Percentiles rank a stretch among this genome's conserved stretches.
These are phyloP conservation scores for Cercophora sp. DNA, from an alignment of 495 filamentous ascomycete species.

Conservation along the genomic window DNA sequence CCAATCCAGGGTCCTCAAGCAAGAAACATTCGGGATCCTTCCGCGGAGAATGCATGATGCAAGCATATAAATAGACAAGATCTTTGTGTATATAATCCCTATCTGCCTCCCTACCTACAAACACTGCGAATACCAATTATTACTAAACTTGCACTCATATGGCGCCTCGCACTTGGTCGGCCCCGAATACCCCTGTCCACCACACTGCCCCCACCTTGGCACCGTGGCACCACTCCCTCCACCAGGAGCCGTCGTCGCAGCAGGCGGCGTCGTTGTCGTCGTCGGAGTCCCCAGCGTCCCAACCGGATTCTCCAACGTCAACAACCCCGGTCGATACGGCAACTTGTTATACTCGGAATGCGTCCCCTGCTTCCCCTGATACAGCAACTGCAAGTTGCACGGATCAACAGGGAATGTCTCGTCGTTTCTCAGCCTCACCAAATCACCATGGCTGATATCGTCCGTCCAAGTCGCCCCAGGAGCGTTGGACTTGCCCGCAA, in stretches of 20 bases:
- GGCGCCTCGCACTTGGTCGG: slow-evolving; percentile 17
- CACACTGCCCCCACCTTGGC: slow-evolving; percentile 18
- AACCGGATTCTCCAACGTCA: slow-evolving; percentile 37
- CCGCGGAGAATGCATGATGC: too few species aligned
- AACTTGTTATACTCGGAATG: slow-evolving; percentile 35
- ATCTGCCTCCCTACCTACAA: neutral
- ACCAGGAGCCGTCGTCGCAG: neutral
- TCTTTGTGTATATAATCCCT: too few species aligned
- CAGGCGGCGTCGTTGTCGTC: neutral
- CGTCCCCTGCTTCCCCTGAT: slow-evolving; percentile 47
- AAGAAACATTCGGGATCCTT: too few species aligned
- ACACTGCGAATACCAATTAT: slow-evolving; percentile 12
- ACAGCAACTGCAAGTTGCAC: slow-evolving; percentile 58
- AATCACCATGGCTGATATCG: slow-evolving; percentile 60
- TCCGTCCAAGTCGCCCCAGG: slow-evolving; percentile 57
- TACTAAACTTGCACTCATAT: slow-evolving; percentile 17
- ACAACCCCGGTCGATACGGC: slow-evolving; percentile 50
- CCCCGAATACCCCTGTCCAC: slow-evolving; percentile 16
- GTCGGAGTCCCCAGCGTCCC: neutral
- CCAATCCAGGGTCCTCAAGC: too few species aligned
- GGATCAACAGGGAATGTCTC: slow-evolving; percentile 55
- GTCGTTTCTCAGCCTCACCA: slow-evolving; percentile 51
- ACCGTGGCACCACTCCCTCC: slow-evolving; percentile 9
- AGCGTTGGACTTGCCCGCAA: slow-evolving; percentile 60
- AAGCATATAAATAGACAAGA: too few species aligned